Evolutionary conservation across 495 filamentous ascomycete species (phyloP), one percentile per base, ranked within the genome.

Genomic region (Chlorociboria aeruginascens): DNA sequence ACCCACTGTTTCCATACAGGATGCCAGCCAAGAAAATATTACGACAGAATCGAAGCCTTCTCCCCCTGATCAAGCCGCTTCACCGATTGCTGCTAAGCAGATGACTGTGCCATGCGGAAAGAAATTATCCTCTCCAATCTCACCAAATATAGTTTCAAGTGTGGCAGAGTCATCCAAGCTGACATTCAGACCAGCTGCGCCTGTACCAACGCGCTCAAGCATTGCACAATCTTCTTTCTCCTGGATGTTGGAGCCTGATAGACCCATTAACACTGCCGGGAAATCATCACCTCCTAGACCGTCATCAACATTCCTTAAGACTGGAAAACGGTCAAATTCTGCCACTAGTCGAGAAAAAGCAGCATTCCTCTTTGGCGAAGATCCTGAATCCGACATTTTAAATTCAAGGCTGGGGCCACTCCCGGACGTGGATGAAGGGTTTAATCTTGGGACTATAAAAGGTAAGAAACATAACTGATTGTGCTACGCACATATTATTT

Each of bases 161-260:
- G 36, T 17, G 4, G 20, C 12, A n/a, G 20, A 14, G 7, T 12
- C 36, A 39, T 17, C 36, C 7, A 13, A 25, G 20, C 20, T 11
- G 14, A 29, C 7, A 13, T 34, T 35, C 9, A 46, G 47, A 40
- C 51, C 59, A 38, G 49, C 40, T 25, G 62, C 55, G 9, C 66
- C 69, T 4, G 67, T 76, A n/a, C 74, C 72, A 0, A 74, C 77
- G 2, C 71, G 85, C 10, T 82, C 82, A 12, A 73, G 72, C 12
- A 69, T 98, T 12, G 82, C 88, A 12, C 81, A 95, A 51, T 88
- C 89, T 28, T 83, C 80, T 8, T 96, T 95, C 61, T 83, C 89
- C 9, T 98, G 89, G 89, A 97, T 98, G 89, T 72, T 98, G 2
- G 77, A 78, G 40, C 71, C 73, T 12, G 72, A 73, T 40, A 57